Conservation (phyloP, 495 filamentous ascomycete species). For the Penicillium ucsense region DNA sequence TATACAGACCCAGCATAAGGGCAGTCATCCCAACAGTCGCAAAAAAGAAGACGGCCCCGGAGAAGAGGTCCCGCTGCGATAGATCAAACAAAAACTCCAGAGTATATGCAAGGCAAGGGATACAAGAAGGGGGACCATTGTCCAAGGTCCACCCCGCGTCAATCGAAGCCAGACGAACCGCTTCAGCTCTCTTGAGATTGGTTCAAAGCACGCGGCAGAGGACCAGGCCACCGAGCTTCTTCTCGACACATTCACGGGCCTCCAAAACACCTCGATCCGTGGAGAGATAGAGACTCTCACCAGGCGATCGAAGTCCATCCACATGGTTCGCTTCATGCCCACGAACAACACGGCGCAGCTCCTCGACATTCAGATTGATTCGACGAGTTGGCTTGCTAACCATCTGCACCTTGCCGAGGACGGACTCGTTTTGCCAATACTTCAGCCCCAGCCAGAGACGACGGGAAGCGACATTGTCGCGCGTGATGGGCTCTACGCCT, state of each 20-base stretch:
- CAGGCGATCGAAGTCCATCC: slow-evolving; percentile 62
- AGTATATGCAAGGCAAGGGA: slow-evolving; percentile 35
- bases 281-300: slow-evolving; percentile 73
- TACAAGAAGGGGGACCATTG: slow-evolving; percentile 9
- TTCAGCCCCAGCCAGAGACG: slow-evolving; percentile 89
- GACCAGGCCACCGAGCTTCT: slow-evolving; percentile 74
- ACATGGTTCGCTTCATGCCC: slow-evolving; percentile 57
- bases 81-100: slow-evolving; percentile 31
- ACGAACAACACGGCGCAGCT: slow-evolving; percentile 52
- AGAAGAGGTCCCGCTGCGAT: slow-evolving; percentile 29
- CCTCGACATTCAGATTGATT: slow-evolving; percentile 51
- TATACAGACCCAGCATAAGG: slow-evolving; percentile 31
- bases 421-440: slow-evolving; percentile 83
- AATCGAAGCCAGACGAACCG: background rate
- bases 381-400: slow-evolving; percentile 69
- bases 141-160: background rate
- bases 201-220: slow-evolving; percentile 56
- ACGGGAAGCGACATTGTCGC: slow-evolving; percentile 64
- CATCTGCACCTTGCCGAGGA: slow-evolving; percentile 59
- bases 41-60: slow-evolving; percentile 18
- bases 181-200: background rate
- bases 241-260: slow-evolving; percentile 75
- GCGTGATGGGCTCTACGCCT: slow-evolving; percentile 52
- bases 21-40: slow-evolving; percentile 28
- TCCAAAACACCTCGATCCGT: slow-evolving; percentile 80